Percentiles rank a stretch among this genome's conserved stretches.
These are phyloP conservation scores for Tubosaeta sp. DNA, from an alignment of 768 basidiomycete genomes.

Conservation along the genomic window DNA sequence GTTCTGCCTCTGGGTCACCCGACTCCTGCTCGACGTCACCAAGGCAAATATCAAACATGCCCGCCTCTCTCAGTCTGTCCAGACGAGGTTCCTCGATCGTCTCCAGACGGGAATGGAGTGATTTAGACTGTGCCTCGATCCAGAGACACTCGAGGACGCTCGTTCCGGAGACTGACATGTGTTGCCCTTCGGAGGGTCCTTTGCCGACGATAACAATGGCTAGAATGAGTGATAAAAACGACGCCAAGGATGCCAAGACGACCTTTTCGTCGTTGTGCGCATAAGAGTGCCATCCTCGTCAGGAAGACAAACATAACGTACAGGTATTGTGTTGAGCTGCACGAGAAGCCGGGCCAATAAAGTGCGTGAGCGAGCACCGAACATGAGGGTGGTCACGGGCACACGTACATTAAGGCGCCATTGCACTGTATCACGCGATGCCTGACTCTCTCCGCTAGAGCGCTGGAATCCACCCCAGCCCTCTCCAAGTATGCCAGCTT, in stretches of 20 bases:
- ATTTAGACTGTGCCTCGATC: background rate
- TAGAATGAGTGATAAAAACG: background rate
- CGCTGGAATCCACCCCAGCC: background rate
- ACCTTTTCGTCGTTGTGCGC: background rate
- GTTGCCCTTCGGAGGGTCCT: background rate
- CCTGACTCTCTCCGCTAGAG: background rate
- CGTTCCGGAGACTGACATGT: background rate
- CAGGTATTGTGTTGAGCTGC: background rate
- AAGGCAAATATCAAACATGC: background rate
- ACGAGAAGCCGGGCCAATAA: background rate
- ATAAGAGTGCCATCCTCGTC: background rate
- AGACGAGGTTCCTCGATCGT: background rate
- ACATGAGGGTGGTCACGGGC: background rate
- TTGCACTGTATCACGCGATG: background rate
- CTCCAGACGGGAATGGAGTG: background rate
- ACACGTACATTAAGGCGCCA: background rate
- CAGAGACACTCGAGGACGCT: background rate
- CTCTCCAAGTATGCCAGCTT: background rate
- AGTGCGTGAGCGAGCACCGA: background rate
- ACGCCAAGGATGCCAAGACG: background rate
- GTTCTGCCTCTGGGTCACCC: background rate
- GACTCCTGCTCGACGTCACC: background rate
- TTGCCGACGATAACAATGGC: background rate
- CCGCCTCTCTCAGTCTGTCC: background rate
- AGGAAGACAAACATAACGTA: background rate